phyloP scores from a whole-genome alignment of 2,329 filamentous ascomycete species.

The Fusarium floridanum region DNA sequence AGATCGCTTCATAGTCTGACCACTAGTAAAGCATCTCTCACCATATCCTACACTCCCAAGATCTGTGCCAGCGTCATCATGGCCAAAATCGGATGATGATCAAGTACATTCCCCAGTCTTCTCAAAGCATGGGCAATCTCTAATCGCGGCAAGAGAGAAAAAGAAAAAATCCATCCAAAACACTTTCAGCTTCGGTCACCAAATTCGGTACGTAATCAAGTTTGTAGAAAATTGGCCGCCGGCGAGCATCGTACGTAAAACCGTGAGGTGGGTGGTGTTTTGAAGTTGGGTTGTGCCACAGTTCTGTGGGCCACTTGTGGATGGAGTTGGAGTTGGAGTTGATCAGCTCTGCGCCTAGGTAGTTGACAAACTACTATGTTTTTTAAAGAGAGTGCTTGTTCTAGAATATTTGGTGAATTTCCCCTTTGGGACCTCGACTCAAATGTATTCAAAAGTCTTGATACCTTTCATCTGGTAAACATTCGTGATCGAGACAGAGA shows the following conservation, averaged over 20 bases:
- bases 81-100: background rate
- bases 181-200: background rate
- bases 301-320: background rate
- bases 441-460: background rate
- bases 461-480: background rate
- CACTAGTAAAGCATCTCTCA: background rate
- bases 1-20: background rate
- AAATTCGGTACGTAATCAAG: slow-evolving; percentile 7
- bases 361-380: background rate
- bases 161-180: background rate
- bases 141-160: background rate
- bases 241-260: slow-evolving; percentile 10
- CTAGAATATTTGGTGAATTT: background rate
- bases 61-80: background rate
- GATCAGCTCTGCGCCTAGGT: background rate
- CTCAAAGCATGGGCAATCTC: background rate
- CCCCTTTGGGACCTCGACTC: background rate
- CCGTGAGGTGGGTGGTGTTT: background rate
- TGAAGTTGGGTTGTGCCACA: background rate
- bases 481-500: background rate
- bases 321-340: background rate
- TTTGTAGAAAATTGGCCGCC: background rate
- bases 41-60: background rate
- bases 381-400: background rate
- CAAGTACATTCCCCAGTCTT: background rate